phyloP scores from a whole-genome alignment of 1,284 basidiomycete genomes.

The Microbotryomycetes sp. region DNA sequence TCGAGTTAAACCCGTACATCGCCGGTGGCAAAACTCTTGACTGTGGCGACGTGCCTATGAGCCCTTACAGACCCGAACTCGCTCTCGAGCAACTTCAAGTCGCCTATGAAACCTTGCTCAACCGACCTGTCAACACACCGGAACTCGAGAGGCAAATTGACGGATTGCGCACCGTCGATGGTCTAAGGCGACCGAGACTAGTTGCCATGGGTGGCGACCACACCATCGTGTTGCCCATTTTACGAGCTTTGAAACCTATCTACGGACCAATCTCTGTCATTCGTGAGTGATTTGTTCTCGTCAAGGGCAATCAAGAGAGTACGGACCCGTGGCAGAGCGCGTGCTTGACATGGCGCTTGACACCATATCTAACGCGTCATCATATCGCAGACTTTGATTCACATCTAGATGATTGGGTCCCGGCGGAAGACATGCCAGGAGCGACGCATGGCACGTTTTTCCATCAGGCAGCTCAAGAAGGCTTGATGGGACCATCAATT shows the following conservation, averaged over 20 bases:
- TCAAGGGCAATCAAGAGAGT: neutral
- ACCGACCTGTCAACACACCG: constrained; percentile 1
- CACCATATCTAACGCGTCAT: neutral
- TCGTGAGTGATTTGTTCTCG: constrained; percentile 13
- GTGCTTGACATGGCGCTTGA: neutral
- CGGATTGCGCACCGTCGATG: constrained; percentile 11
- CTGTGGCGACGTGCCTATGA: constrained; percentile 37
- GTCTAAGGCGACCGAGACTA: constrained; percentile 29
- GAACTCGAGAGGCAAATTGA: constrained; percentile 4
- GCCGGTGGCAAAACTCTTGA: constrained; percentile 39
- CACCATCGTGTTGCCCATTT: constrained; percentile 44
- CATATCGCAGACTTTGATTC: constrained; percentile 42
- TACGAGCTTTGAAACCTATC: constrained; percentile 40
- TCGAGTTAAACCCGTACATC: constrained; percentile 60
- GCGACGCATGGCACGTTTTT: constrained; percentile 45
- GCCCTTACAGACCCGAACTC: constrained; percentile 43
- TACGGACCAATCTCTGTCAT: constrained; percentile 47
- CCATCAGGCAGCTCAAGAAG: constrained; percentile 45
- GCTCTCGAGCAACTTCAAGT: constrained; percentile 44
- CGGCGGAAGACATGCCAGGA: constrained; percentile 13
- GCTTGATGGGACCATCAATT: constrained; percentile 44
- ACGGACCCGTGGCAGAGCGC: too few species aligned
- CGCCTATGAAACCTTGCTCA: constrained; percentile 29
- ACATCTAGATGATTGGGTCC: constrained; percentile 36
- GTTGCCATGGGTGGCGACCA: constrained; percentile 46